These are phyloP conservation scores for Fistulinella staudtii DNA, from an alignment of 1,284 basidiomycete genomes.

Conservation along the genomic window DNA sequence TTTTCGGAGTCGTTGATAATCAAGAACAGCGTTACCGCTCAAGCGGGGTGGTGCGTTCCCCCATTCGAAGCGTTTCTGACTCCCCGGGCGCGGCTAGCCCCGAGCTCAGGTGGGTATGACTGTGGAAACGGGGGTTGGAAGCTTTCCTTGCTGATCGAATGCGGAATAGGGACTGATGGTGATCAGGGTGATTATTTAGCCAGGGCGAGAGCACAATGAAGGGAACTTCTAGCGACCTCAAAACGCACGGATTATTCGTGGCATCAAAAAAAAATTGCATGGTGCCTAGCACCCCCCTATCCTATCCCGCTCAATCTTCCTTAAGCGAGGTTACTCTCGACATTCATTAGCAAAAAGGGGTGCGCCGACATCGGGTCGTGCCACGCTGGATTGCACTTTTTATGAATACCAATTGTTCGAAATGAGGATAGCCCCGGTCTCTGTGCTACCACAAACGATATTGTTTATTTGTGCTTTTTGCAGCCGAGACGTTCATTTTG, in stretches of 20 bases:
- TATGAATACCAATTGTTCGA: constrained; percentile 8
- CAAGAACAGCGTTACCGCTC: neutral
- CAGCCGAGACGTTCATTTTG: constrained; percentile 13
- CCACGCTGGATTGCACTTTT: too few species aligned
- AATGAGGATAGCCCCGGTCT: constrained; percentile 4
- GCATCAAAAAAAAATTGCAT: constrained; percentile 1
- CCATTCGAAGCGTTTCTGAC: neutral
- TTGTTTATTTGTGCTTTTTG: constrained; percentile 1
- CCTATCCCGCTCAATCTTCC: constrained; percentile 13
- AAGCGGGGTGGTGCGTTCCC: neutral
- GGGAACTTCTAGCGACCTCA: neutral
- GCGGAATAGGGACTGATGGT: constrained; percentile 17
- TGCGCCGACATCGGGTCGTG: too few species aligned
- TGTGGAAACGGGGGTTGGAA: constrained; percentile 6
- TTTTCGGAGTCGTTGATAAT: constrained; percentile 8
- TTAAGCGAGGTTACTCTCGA: constrained; percentile 4
- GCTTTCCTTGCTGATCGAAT: constrained; percentile 13
- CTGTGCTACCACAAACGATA: constrained; percentile 6
- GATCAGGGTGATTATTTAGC: constrained; percentile 25
- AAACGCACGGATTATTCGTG: constrained; percentile 2
- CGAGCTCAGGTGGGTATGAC: neutral
- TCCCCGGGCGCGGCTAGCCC: neutral
- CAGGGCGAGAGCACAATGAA: too few species aligned
- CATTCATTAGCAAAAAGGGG: constrained; percentile 5
- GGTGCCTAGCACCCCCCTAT: constrained; percentile 3